These are phyloP conservation scores for Cryptosporidium muris DNA, from an alignment of 169 alveolate genomes.

Conservation along the genomic window DNA sequence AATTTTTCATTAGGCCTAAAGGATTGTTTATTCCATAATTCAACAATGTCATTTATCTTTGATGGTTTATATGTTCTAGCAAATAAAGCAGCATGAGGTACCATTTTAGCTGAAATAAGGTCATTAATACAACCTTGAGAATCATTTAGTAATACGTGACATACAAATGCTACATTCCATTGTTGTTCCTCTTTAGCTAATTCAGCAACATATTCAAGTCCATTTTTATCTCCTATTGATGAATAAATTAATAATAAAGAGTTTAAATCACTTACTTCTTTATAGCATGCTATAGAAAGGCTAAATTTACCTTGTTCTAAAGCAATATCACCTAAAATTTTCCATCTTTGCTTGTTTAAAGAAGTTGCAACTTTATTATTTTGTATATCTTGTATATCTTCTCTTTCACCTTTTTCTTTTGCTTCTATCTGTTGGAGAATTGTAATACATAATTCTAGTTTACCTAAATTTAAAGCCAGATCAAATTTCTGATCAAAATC, in stretches of 20 bases:
- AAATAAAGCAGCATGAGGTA: slow-evolving; percentile 87
- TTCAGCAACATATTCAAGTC: slow-evolving; percentile 77
- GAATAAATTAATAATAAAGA: slow-evolving; percentile 78
- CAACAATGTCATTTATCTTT: slow-evolving; percentile 75
- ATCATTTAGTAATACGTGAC: slow-evolving; percentile 76
- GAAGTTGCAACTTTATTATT: slow-evolving; percentile 8
- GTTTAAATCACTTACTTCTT: slow-evolving; percentile 77
- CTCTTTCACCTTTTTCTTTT: slow-evolving; percentile 3
- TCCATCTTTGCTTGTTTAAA: slow-evolving; percentile 77
- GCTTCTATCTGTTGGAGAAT: slow-evolving; percentile 79
- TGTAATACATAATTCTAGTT: slow-evolving; percentile 82
- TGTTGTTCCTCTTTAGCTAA: slow-evolving; percentile 75
- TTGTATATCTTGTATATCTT: slow-evolving; percentile 40
- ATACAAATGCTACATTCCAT: slow-evolving; percentile 84
- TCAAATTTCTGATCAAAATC: slow-evolving; percentile 93
- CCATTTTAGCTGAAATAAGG: slow-evolving; percentile 78
- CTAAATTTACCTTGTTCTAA: slow-evolving; percentile 77
- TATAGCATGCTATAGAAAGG: slow-evolving; percentile 80
- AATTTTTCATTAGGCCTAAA: slow-evolving; percentile 3
- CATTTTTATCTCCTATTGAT: slow-evolving; percentile 77
- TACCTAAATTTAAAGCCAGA: slow-evolving; percentile 86
- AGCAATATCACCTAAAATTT: slow-evolving; percentile 81
- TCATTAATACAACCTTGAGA: slow-evolving; percentile 79
- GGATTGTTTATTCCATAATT: slow-evolving; percentile 78
- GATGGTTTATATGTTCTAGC: slow-evolving; percentile 87